phyloP scores from a whole-genome alignment of 1,284 basidiomycete genomes.

The Naganishia liquefaciens region DNA sequence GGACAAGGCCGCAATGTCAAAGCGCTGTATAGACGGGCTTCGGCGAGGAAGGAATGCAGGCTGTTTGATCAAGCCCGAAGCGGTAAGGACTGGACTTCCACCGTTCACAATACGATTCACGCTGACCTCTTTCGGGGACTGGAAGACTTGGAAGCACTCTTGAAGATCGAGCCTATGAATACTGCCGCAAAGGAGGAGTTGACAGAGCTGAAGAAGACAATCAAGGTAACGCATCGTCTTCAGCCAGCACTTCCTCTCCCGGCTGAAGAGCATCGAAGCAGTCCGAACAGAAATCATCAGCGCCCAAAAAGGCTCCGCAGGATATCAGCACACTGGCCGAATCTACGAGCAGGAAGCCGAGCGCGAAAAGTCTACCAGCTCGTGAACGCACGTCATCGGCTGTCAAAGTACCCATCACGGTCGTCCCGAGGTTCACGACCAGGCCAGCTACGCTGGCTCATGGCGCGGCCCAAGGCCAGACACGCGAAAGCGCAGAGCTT shows the following conservation, averaged over 20 bases:
- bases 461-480: neutral
- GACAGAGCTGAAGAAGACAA: slow-evolving; percentile 37
- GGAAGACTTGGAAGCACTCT: slow-evolving; percentile 40
- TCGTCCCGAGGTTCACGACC: slow-evolving; percentile 30
- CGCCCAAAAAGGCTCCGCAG: slow-evolving; percentile 6
- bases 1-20: slow-evolving; percentile 43
- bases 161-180: slow-evolving; percentile 42
- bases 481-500: too few relatives aligned
- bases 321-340: slow-evolving; percentile 38
- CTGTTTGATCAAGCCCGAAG: slow-evolving; percentile 39
- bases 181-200: slow-evolving; percentile 41
- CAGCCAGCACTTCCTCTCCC: neutral
- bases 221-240: slow-evolving; percentile 1
- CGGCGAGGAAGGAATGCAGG: slow-evolving; percentile 45
- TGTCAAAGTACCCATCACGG: slow-evolving; percentile 25
- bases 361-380: neutral
- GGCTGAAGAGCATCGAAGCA: neutral
- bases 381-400: slow-evolving; percentile 8
- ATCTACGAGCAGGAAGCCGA: slow-evolving; percentile 25
- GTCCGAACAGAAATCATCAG: neutral
- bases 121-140: too few relatives aligned
- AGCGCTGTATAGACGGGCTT: slow-evolving; percentile 47
- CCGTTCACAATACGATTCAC: too few relatives aligned
- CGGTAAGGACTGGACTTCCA: slow-evolving; percentile 35
- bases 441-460: slow-evolving; percentile 1